A percentile compares a stretch with the other conserved stretches of the same genome.
phyloP scores from a whole-genome alignment of 176 grass and related monocot genomes.

The Poa pratensis region DNA sequence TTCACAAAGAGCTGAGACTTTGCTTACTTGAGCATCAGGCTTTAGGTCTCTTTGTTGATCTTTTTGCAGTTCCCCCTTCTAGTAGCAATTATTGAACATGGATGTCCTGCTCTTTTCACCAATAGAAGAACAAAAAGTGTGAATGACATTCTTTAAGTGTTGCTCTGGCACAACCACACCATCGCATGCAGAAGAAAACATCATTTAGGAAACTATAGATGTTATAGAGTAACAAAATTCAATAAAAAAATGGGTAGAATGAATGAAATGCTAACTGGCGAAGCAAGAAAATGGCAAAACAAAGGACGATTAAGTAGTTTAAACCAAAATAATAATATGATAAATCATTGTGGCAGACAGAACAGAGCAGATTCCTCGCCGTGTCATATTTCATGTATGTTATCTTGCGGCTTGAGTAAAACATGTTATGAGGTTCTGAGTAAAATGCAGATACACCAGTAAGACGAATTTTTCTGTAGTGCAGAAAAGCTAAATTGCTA shows the following conservation, averaged over 20 bases:
- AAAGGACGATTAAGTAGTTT: constrained; percentile 27
- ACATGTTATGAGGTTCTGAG: constrained; percentile 23
- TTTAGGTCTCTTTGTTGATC: constrained; percentile 42
- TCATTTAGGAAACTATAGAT: background rate
- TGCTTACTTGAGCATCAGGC: constrained; percentile 42
- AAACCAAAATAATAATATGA: background rate
- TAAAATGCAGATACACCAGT: background rate
- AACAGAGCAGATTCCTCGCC: constrained; percentile 5
- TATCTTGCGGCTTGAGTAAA: background rate
- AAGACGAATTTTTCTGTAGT: background rate
- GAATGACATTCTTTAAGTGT: constrained; percentile 21
- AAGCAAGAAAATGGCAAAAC: constrained; percentile 25
- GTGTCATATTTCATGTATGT: background rate
- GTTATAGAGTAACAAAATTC: constrained; percentile 26
- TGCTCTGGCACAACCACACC: constrained; percentile 33
- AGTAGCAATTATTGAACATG: constrained; percentile 37
- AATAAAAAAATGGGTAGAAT: background rate
- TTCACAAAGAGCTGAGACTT: constrained; percentile 42
- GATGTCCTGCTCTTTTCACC: constrained; percentile 47
- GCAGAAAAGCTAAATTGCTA: background rate
- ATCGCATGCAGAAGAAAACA: constrained; percentile 34
- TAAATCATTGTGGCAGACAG: background rate
- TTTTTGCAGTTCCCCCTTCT: constrained; percentile 44
- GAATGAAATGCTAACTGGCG: constrained; percentile 24
- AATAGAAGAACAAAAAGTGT: constrained; percentile 42